Evolutionary conservation across 1,139 yeast genomes (phyloP), one percentile per base, ranked within the genome.

Genomic region (Pichia cactophila): DNA sequence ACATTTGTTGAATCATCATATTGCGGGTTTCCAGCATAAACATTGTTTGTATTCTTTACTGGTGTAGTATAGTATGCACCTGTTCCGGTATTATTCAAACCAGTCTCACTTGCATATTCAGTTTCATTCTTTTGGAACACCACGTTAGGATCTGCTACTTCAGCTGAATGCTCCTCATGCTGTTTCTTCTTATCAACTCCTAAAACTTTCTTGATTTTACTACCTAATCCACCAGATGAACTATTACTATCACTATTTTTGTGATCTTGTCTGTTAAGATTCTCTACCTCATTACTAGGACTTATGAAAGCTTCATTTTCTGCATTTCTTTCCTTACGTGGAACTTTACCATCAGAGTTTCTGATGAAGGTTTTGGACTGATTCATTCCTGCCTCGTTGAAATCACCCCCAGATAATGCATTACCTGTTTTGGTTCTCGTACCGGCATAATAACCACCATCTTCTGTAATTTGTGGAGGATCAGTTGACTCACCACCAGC

Each of bases 401-500:
- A 35, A 9, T 35, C 23, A 17, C 23, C 7, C 7, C 23, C 38
- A 17, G 23, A 16, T 35, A 17, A 16, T 16, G 20, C 1, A 2
- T 20, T 20, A 3, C 14, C 12, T 3, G 6, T 11, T 10, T 31
- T 31, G 1, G 42, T 28, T 37, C 28, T 42, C 7, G 48, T 46
- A 9, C 42, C 45, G 3, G 48, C 48, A 39, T 45, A 45, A 41
- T 45, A 40, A 3, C 44, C 44, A 39, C 41, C 48, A 36, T 45
- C n/a, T 10, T 35, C 38, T 9, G 38, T 35, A 5, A 35, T 35
- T 5, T 35, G 38, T 16, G 38, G 38, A 35, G 38, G 38, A 17
- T 35, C 38, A 16, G 38, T 35, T 8, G 38, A 35, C 7, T 35
- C 38, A 35, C 38, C 38, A 16, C 38, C 38, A 16, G 23, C 38